phyloP scores from a whole-genome alignment of 2,329 filamentous ascomycete genomes.

The Hypoxylon sp. region DNA sequence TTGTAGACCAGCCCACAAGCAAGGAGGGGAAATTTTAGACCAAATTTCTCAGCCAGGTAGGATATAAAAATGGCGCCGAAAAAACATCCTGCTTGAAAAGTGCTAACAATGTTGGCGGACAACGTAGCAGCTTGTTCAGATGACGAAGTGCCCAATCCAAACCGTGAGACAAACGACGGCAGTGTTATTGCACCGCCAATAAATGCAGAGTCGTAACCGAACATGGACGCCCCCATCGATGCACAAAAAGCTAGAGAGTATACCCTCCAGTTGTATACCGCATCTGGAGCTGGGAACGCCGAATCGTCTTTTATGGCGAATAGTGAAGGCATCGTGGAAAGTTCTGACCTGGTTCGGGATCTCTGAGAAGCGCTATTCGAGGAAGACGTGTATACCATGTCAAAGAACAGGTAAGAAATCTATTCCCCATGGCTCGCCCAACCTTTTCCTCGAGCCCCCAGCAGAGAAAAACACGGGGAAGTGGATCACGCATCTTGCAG shows the following conservation, averaged over 20 bases:
- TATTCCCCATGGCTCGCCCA: not conserved
- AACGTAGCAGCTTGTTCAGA: slow-evolving; percentile 63
- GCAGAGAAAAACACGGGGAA: slow-evolving; percentile 6
- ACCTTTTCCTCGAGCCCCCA: not conserved
- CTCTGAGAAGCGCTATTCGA: not conserved
- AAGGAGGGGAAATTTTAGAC: slow-evolving; percentile 67
- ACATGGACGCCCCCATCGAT: slow-evolving; percentile 50
- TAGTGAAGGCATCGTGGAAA: slow-evolving; percentile 12
- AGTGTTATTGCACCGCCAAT: slow-evolving; percentile 77
- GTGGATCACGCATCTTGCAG: slow-evolving; percentile 2
- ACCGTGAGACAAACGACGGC: slow-evolving; percentile 72
- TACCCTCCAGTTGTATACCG: slow-evolving; percentile 32
- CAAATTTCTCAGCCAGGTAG: slow-evolving; percentile 70
- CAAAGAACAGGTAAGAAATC: not conserved
- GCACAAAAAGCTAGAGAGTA: slow-evolving; percentile 35
- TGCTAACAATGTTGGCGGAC: slow-evolving; percentile 75
- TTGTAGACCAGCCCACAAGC: slow-evolving; percentile 67
- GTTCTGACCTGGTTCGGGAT: not conserved
- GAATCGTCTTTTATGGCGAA: slow-evolving; percentile 22
- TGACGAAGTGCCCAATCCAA: slow-evolving; percentile 65
- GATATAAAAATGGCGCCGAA: slow-evolving; percentile 76
- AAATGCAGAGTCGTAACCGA: slow-evolving; percentile 69
- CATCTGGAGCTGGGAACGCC: slow-evolving; percentile 23
- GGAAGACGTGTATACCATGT: not conserved
- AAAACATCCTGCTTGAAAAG: slow-evolving; percentile 74